These are phyloP conservation scores for Tolypocladium endophyticum DNA, from an alignment of 2,329 filamentous ascomycete genomes.

Conservation along the genomic window DNA sequence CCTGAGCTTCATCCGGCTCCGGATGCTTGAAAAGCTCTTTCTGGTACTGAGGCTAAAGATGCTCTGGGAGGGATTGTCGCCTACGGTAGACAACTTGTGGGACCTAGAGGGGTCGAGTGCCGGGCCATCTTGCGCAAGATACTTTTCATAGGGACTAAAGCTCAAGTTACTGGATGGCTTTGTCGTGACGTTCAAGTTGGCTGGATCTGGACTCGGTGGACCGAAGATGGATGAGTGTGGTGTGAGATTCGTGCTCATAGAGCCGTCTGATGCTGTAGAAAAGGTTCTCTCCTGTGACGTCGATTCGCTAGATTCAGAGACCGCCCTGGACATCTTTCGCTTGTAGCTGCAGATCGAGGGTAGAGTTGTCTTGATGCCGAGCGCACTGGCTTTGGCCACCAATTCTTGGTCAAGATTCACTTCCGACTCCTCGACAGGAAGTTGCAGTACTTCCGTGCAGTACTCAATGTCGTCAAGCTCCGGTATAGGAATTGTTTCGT, in stretches of 20 bases:
- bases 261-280: slow-evolving; percentile 32
- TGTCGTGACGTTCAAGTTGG: slow-evolving; percentile 5
- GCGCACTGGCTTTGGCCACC: slow-evolving; percentile 20
- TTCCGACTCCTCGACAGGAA: slow-evolving; percentile 23
- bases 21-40: slow-evolving; percentile 33
- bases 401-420: slow-evolving; percentile 26
- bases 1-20: slow-evolving; percentile 29
- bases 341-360: slow-evolving; percentile 16
- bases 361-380: slow-evolving; percentile 21
- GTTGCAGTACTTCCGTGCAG: slow-evolving; percentile 25
- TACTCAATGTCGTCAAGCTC: slow-evolving; percentile 31
- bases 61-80: slow-evolving; percentile 24
- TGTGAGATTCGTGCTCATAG: slow-evolving; percentile 29
- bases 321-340: slow-evolving; percentile 25
- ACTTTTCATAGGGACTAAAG: slow-evolving; percentile 42
- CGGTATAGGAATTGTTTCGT: slow-evolving; percentile 11
- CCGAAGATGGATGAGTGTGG: slow-evolving; percentile 30
- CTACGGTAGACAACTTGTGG: slow-evolving; percentile 14
- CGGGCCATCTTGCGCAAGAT: slow-evolving; percentile 33
- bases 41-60: slow-evolving; percentile 33
- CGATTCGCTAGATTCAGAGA: slow-evolving; percentile 30
- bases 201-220: slow-evolving; percentile 9
- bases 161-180: slow-evolving; percentile 26
- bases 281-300: slow-evolving; percentile 31
- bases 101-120: slow-evolving; percentile 28